Evolutionary conservation across 164 flowering plant genomes (phyloP).

Genomic region (Tinospora cordifolia): DNA sequence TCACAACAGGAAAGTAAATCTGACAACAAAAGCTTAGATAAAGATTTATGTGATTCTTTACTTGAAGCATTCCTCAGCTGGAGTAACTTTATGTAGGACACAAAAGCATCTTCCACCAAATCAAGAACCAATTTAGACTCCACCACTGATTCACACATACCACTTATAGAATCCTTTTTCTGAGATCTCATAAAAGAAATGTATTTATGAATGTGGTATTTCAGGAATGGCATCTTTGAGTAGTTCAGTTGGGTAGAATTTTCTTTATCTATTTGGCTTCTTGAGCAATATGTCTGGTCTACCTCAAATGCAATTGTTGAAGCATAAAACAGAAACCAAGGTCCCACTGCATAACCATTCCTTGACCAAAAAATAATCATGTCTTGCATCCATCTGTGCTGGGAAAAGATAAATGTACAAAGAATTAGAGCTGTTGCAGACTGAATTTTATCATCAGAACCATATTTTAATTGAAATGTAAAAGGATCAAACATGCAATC

Average conservation of each 20-base stretch:
- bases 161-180: slow-evolving; percentile 11
- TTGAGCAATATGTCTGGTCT: slow-evolving; percentile 5
- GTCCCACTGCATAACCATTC: slow-evolving; percentile 36
- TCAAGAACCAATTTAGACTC: slow-evolving; percentile 17
- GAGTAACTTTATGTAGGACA: slow-evolving; percentile 31
- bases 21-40: slow-evolving; percentile 24
- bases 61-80: slow-evolving; percentile 1
- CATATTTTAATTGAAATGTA: neutral
- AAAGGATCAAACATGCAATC: slow-evolving; percentile 31
- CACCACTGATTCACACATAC: slow-evolving; percentile 9
- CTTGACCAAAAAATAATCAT: slow-evolving; percentile 41
- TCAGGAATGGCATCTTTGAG: slow-evolving; percentile 24
- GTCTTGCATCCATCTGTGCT: slow-evolving; percentile 25
- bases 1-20: slow-evolving; percentile 29
- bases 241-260: slow-evolving; percentile 6
- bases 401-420: slow-evolving; percentile 32
- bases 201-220: slow-evolving; percentile 29
- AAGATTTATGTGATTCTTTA: slow-evolving; percentile 17
- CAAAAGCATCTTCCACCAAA: slow-evolving; percentile 33
- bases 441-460: slow-evolving; percentile 28
- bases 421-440: slow-evolving; percentile 38
- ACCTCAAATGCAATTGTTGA: slow-evolving; percentile 42
- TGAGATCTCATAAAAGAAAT: slow-evolving; percentile 19
- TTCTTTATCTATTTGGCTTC: slow-evolving; percentile 3
- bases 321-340: slow-evolving; percentile 37